Base-by-base conservation (phyloP, 352 stramenopile genomes). In the Phytophthora lateralis region DNA sequence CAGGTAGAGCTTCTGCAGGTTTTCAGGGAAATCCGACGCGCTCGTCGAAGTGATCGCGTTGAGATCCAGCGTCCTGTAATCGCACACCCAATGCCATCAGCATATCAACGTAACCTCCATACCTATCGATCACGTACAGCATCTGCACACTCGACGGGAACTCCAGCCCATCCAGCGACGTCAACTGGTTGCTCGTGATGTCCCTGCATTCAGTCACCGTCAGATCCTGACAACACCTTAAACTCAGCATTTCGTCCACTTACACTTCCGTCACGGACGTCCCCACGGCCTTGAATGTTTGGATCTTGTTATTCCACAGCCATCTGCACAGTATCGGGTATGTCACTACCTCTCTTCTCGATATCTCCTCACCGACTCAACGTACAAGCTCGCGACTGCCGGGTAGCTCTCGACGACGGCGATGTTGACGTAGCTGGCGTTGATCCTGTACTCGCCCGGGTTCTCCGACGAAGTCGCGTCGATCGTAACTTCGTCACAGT, bases 281-380 rank as follows among this genome's bases (percentile, higher is more conserved):
- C 17, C 57, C 64, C 2, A 66, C 60, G 0, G 53, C 49, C 38
- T 75, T 68, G 39, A 80, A 80, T 41, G 57, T 56, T 46, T 60
- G 70, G 55, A 85, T 80, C 41, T 67, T 55, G 60, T 85, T 85
- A 53, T 81, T 70, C 70, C 70, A 79, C 10, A 76, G 64, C 47
- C 65, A 70, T 10, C 66, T 75, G 32, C 26, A 30, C 6, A 20
- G 24, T 35, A 53, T 1, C 18, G 37, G 26, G 7, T 4, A 11
- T 9, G 15, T 39, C 34, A 39, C 12, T 7, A 17, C n/a, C 34
- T 39, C 34, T 15, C 6, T 39, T 6, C 12, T 17, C 3, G 12
- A 39, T 15, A 8, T 8, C 34, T n/a, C 9, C 4, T 9, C 34
- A 37, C 15, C 11, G 1, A 37, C n/a, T 48, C 27, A 17, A 60